Base-by-base conservation (phyloP, 2,329 filamentous ascomycete species). In the Verticillium albo-atrum region DNA sequence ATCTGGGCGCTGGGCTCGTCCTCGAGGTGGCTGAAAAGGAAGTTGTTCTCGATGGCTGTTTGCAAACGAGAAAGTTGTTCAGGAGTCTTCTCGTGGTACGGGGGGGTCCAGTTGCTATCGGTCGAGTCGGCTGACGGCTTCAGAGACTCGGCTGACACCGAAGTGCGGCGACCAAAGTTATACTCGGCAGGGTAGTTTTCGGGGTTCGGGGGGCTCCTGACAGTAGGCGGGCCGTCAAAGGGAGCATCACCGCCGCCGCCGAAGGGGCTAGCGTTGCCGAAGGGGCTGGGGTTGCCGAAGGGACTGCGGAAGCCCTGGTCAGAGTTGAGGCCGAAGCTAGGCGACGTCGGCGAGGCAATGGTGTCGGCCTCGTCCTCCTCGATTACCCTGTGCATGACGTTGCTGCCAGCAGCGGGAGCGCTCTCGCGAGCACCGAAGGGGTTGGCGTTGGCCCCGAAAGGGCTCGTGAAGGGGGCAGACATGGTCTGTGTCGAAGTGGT, bases 101-200 rank as follows among this genome's bases (percentile, higher is more conserved):
- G 95, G 9, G 95, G 92, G 30, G 88, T 84, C 93, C 94, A 99
- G 75, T 91, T 95, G 20, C n/a, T 32, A 73, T 95, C 92, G 68
- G 91, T 89, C 60, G 86, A 86, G 61, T 92, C 89, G 32, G 90
- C 88, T 55, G 88, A 90, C 20, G 95, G 95, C 74, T 97, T 96
- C 70, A 98, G 82, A 2, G 94, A 97, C 77, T 99, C 95, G 56
- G 95, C 95, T 47, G 95, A 98, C 57, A 99, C 95, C 3, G 95
- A 98, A 42, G 93, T 97, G 68, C 95, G 91, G 64, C 95, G 90
- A 68, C 87, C 90, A 76, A 97, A 89, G 74, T 96, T 96, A 78
- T 97, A 98, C 74, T 98, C 93, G 67, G 86, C 89, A 59, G 95
- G 95, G 71, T 97, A 91, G 67, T 86, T 87, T 65, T 91, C 87